Conservation (phyloP, 495 filamentous ascomycete species). For the Penicillium bovifimosum region DNA sequence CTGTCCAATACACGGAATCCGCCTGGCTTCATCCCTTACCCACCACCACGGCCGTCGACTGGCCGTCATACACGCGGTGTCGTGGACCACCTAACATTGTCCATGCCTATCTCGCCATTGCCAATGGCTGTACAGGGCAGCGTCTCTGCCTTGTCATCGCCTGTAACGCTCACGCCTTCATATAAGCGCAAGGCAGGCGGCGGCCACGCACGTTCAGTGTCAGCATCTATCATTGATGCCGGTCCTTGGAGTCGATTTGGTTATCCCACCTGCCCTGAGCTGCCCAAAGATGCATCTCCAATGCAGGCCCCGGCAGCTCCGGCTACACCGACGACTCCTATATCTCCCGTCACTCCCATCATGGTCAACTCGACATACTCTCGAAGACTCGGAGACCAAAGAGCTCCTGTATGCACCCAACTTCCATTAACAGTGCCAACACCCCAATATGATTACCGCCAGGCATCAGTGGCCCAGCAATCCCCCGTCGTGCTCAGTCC, state of each 20-base stretch:
- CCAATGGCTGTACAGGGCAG: constrained; percentile 34
- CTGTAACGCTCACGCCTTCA: constrained; percentile 54
- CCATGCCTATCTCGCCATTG: constrained; percentile 46
- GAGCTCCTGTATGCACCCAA: constrained; percentile 29
- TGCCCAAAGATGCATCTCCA: constrained; percentile 59
- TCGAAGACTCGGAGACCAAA: constrained; percentile 16
- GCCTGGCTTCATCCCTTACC: constrained; percentile 41
- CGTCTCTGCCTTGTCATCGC: constrained; percentile 51
- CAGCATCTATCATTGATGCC: constrained; percentile 64
- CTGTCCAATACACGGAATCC: constrained; percentile 53
- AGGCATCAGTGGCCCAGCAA: constrained; percentile 35
- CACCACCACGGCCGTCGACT: constrained; percentile 30
- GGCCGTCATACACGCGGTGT: constrained; percentile 62
- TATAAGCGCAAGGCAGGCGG: constrained; percentile 41
- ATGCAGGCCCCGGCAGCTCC: constrained; percentile 39
- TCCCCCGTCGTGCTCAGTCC: constrained; percentile 45
- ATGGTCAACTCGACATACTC: constrained; percentile 37
- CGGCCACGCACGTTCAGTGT: constrained; percentile 56
- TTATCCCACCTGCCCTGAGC: constrained; percentile 75
- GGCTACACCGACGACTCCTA: constrained; percentile 43
- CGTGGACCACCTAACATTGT: constrained; percentile 51
- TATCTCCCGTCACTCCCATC: constrained; percentile 30
- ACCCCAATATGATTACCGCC: constrained; percentile 42
- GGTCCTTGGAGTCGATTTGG: constrained; percentile 61
- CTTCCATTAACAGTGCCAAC: constrained; percentile 34